Evolutionary conservation across 2,329 filamentous ascomycete species (phyloP).

Genomic region (Monosporascus sp.): DNA sequence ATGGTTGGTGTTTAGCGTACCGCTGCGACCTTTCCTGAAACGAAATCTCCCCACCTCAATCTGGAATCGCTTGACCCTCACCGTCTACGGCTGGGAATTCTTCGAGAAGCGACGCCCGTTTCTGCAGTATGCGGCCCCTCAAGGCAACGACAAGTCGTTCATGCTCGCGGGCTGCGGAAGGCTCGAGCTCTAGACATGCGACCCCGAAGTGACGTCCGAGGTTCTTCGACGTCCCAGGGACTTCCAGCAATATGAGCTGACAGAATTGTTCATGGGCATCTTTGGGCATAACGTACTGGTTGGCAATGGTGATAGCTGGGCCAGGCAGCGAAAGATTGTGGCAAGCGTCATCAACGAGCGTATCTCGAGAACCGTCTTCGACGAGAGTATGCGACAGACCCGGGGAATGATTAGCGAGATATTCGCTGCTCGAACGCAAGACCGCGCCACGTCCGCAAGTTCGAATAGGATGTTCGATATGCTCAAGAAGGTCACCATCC

Average conservation of each 20-base stretch:
- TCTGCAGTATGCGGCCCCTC: neutral
- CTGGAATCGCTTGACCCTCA: neutral
- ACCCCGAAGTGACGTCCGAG: neutral
- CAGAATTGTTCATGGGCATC: no score
- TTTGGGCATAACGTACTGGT: no score
- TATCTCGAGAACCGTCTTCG: slow-evolving; percentile 24
- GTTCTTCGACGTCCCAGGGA: neutral
- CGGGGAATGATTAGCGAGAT: slow-evolving; percentile 20
- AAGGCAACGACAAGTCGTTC: neutral
- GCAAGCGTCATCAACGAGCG: slow-evolving; percentile 27
- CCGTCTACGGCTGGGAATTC: neutral
- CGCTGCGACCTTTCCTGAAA: neutral
- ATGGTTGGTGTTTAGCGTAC: no score
- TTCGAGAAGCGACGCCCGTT: neutral
- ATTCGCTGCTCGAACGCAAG: slow-evolving; percentile 1
- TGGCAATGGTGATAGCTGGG: slow-evolving; percentile 11
- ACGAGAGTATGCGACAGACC: slow-evolving; percentile 21
- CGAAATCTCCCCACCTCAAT: neutral
- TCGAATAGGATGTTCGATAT: slow-evolving; percentile 18
- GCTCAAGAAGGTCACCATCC: slow-evolving; percentile 28
- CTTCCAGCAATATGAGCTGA: no score
- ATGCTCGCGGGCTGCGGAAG: neutral
- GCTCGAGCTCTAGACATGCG: neutral
- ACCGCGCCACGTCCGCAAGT: no score
- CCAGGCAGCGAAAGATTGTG: slow-evolving; percentile 24